Base-by-base conservation (phyloP, 2,329 filamentous ascomycete genomes). In the Geosmithia morbida region DNA sequence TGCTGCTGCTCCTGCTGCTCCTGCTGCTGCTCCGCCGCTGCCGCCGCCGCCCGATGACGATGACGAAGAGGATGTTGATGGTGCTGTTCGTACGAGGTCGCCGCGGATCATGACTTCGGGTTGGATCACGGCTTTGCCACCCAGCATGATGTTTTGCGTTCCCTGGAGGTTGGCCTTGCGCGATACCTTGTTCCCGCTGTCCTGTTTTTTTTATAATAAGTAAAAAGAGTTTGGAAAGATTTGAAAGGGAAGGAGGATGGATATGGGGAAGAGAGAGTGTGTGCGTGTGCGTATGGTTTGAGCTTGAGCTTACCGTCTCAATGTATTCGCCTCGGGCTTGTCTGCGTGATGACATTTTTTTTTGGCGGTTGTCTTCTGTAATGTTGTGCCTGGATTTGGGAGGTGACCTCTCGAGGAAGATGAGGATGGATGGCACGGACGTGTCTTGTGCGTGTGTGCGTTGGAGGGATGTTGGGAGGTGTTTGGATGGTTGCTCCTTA, bases 111-210 rank as follows among this genome's bases (percentile, higher is more conserved):
- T 88, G 56, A 88, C 90, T 60, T 95, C 89, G 52, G 88, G 84
- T 72, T 95, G 88, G 59, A 98, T 94, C 52, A 97, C 87, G 1
- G 89, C 94, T 66, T 87, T 94, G 52, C 92, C 92, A 55, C 88
- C 92, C 2, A 98, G 83, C 66, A 95, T 95, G 66, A 98, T 97
- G 67, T 97, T 94, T 56, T 94, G 88, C 19, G 90, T 96, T 57
- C 92, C 92, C 59, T 94, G 85, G 56, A 98, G 87, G 61, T 84
- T 82, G 51, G 87, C 86, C 55, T 87, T 87, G 54, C 92, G 87
- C 40, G 89, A 90, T 58, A 98, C 92, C 70, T 97, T 97, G 76
- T 98, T 98, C 55, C 92, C 92, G 2, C 89, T 95, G 67, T 97
- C 90, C 89, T 94, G 55, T 18, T 2, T 26, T 20, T 16, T 17